Evolutionary conservation across 2,329 filamentous ascomycete species (phyloP), one percentile per base, ranked within the genome.

Genomic region (Aspergillus cejpii): DNA sequence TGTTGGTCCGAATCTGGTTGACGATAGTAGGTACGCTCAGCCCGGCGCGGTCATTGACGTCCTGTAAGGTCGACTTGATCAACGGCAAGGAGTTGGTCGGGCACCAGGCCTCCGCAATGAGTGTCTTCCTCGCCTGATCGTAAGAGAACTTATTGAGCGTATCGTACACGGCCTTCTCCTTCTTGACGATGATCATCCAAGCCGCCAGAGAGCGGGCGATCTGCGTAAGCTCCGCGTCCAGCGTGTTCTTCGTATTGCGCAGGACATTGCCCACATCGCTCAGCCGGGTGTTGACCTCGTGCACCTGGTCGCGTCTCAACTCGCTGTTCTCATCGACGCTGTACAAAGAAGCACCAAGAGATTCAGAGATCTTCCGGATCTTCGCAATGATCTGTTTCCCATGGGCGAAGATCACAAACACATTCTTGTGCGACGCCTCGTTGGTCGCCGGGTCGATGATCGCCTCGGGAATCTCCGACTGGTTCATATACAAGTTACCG

Each of bases 401-500:
- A 62, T 98, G 92, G 10, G 92, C 92, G 60, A 98, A 98, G 68
- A 98, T 98, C 62, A 98, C 91, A 62, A 98, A 98, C 44, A 98
- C 92, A 59, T 96, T 98, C 81, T 98, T 98, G 74, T 85, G 82
- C 58, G 94, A 78, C 53, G 87, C 77, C 71, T 97, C 91, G 66
- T 97, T 96, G 72, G 81, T 95, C 63, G 85, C 79, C 12, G 92
- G 91, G 67, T 98, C 87, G 65, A 95, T 77, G 57, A 98, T 84
- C 28, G 87, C 82, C 66, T 98, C 91, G 6, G 89, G 84, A 51
- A 98, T 98, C 75, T 98, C 92, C 31, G 91, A 91, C 74, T 98
- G 94, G 72, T 98, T 98, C 92, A 98, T 98, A 77, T 97, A 98
- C 52, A 98, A 74, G 69, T 98, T 98, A 60, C 92, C 92, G 67